A percentile compares a stretch with the other conserved stretches of the same genome.
Conservation (phyloP, 169 alveolate genomes). For the Plasmodium knowlesi region DNA sequence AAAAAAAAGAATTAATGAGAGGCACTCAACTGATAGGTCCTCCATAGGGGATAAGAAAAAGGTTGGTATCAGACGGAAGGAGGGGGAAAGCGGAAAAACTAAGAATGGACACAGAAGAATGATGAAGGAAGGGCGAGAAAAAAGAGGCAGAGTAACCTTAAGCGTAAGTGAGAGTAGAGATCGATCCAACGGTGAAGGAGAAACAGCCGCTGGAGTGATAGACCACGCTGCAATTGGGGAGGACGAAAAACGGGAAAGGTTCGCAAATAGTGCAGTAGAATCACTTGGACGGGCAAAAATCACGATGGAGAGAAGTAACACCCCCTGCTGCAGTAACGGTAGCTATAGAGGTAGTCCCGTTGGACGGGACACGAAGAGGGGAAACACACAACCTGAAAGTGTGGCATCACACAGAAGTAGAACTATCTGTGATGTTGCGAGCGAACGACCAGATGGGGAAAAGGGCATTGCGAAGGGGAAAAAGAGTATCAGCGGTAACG, state of each 20-base stretch:
- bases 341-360: not conserved
- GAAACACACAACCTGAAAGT: not conserved
- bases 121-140: not conserved
- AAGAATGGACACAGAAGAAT: not conserved
- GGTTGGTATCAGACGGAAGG: not conserved
- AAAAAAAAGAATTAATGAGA: not conserved
- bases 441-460: not conserved
- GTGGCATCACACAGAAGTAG: not conserved
- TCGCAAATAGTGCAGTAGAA: too few species aligned
- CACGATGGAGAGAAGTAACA: not conserved
- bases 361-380: not conserved
- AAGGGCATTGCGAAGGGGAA: not conserved
- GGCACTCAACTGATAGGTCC: not conserved
- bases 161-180: not conserved
- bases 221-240: too few species aligned
- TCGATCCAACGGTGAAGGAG: too few species aligned
- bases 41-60: not conserved
- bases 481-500: not conserved
- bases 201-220: too few species aligned
- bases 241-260: too few species aligned
- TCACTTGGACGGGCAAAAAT: not conserved
- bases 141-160: not conserved
- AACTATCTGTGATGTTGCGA: not conserved
- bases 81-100: not conserved
- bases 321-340: not conserved